Conservation (phyloP, 2,329 filamentous ascomycete genomes). For the Aspergillus viridinutans region DNA sequence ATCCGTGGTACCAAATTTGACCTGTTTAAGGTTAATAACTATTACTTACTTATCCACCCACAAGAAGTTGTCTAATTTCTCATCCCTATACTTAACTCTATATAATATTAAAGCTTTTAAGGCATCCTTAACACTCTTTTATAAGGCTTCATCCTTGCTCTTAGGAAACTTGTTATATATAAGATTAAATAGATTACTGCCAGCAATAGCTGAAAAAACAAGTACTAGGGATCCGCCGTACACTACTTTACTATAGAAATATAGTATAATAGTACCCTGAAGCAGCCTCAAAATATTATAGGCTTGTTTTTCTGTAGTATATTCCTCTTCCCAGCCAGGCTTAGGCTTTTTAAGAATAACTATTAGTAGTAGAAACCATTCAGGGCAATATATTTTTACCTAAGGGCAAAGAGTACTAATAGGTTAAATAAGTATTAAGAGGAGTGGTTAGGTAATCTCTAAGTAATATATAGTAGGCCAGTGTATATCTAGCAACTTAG, state of each 20-base stretch:
- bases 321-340: conserved; percentile 2
- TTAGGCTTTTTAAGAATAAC: conserved; percentile 4
- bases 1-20: background rate
- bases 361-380: background rate
- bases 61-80: conserved; percentile 3
- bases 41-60: conserved; percentile 2
- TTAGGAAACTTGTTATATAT: background rate
- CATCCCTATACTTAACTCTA: background rate
- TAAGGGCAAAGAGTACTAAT: background rate
- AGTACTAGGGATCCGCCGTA: background rate
- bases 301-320: background rate
- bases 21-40: conserved; percentile 2
- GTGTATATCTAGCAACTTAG: background rate
- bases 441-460: background rate
- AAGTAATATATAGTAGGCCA: conserved; percentile 1
- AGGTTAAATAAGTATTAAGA: background rate
- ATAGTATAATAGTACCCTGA: conserved; percentile 2
- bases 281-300: background rate
- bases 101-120: background rate
- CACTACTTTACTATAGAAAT: background rate
- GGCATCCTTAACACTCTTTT: background rate
- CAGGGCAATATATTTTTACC: background rate
- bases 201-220: background rate
- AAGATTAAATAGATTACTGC: background rate
- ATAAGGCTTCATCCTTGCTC: background rate